Base-by-base conservation (phyloP, 306 rosid species). In the Phaseolus lunatus region DNA sequence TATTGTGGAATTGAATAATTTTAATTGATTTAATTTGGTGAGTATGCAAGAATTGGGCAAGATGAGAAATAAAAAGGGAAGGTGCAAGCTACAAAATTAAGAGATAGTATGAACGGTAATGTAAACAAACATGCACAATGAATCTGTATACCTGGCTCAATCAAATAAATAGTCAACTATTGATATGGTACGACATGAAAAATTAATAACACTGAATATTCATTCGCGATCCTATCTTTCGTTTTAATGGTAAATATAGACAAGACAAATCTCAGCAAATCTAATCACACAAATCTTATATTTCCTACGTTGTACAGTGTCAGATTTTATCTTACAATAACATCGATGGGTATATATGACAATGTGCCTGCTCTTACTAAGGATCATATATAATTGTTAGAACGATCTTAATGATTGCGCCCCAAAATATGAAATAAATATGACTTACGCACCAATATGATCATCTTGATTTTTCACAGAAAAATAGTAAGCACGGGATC, bases 301-400 rank as follows among this genome's bases (percentile, higher is more conserved):
- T 14, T 76, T 70, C 39, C 19, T 54, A 77, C 75, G 64, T 64
- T n/a, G 16, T 64, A 71, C 37, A 43, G 23, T 2, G 23, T 37
- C 58, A 77, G 53, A 62, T 63, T 57, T 71, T 70, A 61, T 71
- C 70, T 71, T 71, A 57, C 82, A 82, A 54, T 33, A 77, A 29
- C 33, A 70, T 76, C 59, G 45, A 61, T 54, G 75, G 20, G 39
- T 33, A 33, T 54, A 39, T 71, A 39, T 77, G 37, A 67, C 64
- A 27, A 63, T 62, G 44, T 61, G 61, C 16, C 22, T 35, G 66
- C 58, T 67, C 35, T 56, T 16, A 59, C 33, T 2, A 31, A 27
- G 12, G 37, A 69, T 24, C 67, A 58, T 3, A 65, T 10, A 29
- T 10, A 29, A 31, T 3, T 24, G 3, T 47, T 27, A 27, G 66